Evolutionary conservation across 345 rosid species (phyloP).

Genomic region (Sonneratia caseolaris): DNA sequence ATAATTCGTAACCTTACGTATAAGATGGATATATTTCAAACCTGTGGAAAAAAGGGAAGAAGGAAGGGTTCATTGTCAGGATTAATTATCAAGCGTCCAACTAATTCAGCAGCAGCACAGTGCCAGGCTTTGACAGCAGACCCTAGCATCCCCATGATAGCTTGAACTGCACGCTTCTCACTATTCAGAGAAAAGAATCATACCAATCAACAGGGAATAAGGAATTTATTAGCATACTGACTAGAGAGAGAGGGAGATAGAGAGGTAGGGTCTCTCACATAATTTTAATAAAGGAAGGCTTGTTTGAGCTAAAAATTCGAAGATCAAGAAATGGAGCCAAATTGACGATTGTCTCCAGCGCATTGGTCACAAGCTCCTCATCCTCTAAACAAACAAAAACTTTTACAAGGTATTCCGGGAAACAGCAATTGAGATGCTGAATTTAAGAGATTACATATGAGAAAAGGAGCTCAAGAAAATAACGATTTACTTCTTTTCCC

Average conservation of each 20-base stretch:
- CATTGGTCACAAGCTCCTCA: conserved; percentile 90
- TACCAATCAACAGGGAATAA: not conserved
- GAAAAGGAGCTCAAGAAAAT: not conserved
- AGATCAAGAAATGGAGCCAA: conserved; percentile 90
- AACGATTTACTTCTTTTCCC: not conserved
- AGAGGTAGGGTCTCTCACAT: conserved; percentile 43
- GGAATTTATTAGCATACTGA: conserved; percentile 6
- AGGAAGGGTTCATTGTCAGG: conserved; percentile 96
- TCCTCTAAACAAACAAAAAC: conserved; percentile 54
- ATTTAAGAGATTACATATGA: not conserved
- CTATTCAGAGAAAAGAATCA: conserved; percentile 32
- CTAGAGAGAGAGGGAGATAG: conserved; percentile 6
- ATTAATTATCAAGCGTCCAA: conserved; percentile 91
- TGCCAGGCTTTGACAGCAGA: conserved; percentile 85
- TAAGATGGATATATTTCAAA: conserved; percentile 3
- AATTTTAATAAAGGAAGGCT: conserved; percentile 70
- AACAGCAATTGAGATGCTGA: not conserved
- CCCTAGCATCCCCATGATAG: conserved; percentile 73
- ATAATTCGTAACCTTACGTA: not conserved
- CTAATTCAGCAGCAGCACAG: conserved; percentile 88
- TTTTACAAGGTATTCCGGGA: not conserved
- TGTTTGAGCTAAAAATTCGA: conserved; percentile 78
- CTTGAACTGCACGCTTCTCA: conserved; percentile 84
- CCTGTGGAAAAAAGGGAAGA: conserved; percentile 84
- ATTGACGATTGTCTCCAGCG: conserved; percentile 88